Evolutionary conservation across 495 filamentous ascomycete species (phyloP), one percentile per base, ranked within the genome.

Genomic region (Talaromyces ruber): DNA sequence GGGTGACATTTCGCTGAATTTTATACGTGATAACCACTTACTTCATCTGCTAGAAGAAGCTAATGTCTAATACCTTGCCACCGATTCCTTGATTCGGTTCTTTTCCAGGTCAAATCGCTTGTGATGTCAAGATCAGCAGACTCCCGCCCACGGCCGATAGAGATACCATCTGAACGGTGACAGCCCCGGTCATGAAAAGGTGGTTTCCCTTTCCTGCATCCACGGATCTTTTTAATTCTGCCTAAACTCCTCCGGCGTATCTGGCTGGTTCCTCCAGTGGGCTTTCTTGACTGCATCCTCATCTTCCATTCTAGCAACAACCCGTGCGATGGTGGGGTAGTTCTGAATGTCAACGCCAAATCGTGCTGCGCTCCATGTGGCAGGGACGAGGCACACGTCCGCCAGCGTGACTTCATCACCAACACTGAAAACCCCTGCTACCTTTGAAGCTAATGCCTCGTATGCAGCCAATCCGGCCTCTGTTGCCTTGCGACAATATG

Each of bases 301-400:
- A 58, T 34, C 51, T 65, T 77, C 74, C 62, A 80, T 59, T 14
- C 64, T 66, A 60, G 69, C 66, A 63, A 72, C 75, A 62, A 82
- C 67, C 64, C 71, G 61, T 54, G 60, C 63, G 6, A 79, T 71
- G 24, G 71, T 73, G 21, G 76, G 76, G 52, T 74, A 80, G 39
- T 21, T 58, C 16, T 51, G 60, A 61, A 83, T 43, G 68, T 83
- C 74, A 21, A 84, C 75, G 8, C 76, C 79, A 9, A 71, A 76
- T 45, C 79, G 63, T 71, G 80, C 66, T 16, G 81, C 81, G 1
- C 74, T 76, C 76, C 78, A 82, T 22, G 77, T 76, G 29, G 79
- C 79, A 28, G 80, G 81, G 51, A 80, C 66, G 53, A 84, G 66
- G 58, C 73, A 76, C n/a, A 82, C 70, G 75, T 84, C 82, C 50